These are phyloP conservation scores for Leccinum angustisporum DNA, from an alignment of 1,284 basidiomycete species.

Conservation along the genomic window DNA sequence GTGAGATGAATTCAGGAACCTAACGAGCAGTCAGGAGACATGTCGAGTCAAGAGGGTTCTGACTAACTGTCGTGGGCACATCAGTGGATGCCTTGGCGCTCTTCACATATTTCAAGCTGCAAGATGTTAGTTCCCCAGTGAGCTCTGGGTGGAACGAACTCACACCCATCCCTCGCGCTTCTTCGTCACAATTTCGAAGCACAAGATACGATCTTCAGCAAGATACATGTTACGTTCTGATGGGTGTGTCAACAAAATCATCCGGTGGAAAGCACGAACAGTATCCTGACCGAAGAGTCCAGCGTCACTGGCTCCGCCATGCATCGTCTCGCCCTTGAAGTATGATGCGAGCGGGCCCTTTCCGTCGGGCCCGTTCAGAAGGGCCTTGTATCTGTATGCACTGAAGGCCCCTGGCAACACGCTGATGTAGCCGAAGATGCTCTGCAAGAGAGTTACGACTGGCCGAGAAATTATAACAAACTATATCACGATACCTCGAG, in stretches of 20 bases:
- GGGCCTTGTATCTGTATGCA: constrained; percentile 86
- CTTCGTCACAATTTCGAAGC: constrained; percentile 98
- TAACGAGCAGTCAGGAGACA: constrained; percentile 22
- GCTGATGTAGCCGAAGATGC: constrained; percentile 89
- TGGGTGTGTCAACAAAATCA: constrained; percentile 9
- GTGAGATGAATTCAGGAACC: constrained; percentile 87
- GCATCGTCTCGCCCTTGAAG: constrained; percentile 91
- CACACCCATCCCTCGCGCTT: constrained; percentile 79
- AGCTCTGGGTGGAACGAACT: constrained; percentile 31
- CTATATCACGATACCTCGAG: constrained; percentile 60
- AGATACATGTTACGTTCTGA: constrained; percentile 87
- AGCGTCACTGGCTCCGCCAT: constrained; percentile 58
- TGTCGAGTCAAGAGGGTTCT: not conserved
- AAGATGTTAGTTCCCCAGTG: constrained; percentile 12
- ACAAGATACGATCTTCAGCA: constrained; percentile 92
- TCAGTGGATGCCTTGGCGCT: constrained; percentile 88
- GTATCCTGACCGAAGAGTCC: constrained; percentile 61
- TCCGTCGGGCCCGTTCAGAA: constrained; percentile 79
- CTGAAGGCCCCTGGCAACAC: constrained; percentile 91
- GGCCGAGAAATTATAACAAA: constrained; percentile 1
- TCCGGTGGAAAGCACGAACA: not conserved
- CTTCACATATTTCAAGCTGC: constrained; percentile 86
- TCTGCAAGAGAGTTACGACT: constrained; percentile 40
- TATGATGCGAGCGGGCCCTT: constrained; percentile 88
- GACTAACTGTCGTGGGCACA: constrained; percentile 72